A percentile compares a stretch with the other conserved stretches of the same genome.
Evolutionary conservation across 805 yeast genomes (phyloP).

Genomic region (Torulaspora maleeae): DNA sequence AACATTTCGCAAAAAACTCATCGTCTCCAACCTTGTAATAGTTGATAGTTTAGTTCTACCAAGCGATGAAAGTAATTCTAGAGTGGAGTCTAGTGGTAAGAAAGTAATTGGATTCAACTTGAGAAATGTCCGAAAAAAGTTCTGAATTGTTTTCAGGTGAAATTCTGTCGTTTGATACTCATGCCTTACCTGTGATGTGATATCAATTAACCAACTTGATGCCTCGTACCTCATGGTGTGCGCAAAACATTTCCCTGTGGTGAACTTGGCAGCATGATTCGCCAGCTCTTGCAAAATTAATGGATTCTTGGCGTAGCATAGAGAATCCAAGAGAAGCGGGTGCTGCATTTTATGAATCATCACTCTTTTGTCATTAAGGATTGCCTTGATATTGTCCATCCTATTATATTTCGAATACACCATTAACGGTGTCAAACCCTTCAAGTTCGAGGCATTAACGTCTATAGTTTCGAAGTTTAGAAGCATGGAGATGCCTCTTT

Average conservation of each 20-base stretch:
- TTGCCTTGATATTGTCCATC: slow-evolving; percentile 48
- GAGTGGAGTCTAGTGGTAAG: slow-evolving; percentile 21
- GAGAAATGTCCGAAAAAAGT: slow-evolving; percentile 15
- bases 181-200: slow-evolving; percentile 4
- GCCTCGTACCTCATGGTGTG: slow-evolving; percentile 23
- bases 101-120: slow-evolving; percentile 21
- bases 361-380: slow-evolving; percentile 49
- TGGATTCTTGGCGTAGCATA: slow-evolving; percentile 45
- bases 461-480: slow-evolving; percentile 39
- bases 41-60: slow-evolving; percentile 13
- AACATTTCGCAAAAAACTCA: slow-evolving; percentile 5
- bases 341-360: slow-evolving; percentile 38
- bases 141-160: slow-evolving; percentile 21
- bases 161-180: slow-evolving; percentile 12
- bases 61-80: slow-evolving; percentile 14
- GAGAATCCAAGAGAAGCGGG: slow-evolving; percentile 35
- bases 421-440: slow-evolving; percentile 65
- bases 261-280: slow-evolving; percentile 8
- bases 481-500: slow-evolving; percentile 43
- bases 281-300: slow-evolving; percentile 19
- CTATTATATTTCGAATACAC: slow-evolving; percentile 66
- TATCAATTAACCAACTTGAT: slow-evolving; percentile 21
- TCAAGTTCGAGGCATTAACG: slow-evolving; percentile 56
- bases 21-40: slow-evolving; percentile 14
- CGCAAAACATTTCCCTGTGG: slow-evolving; percentile 14